These are phyloP conservation scores for Rubroboletus pulcherrimus DNA, from an alignment of 768 basidiomycete species.

Conservation along the genomic window DNA sequence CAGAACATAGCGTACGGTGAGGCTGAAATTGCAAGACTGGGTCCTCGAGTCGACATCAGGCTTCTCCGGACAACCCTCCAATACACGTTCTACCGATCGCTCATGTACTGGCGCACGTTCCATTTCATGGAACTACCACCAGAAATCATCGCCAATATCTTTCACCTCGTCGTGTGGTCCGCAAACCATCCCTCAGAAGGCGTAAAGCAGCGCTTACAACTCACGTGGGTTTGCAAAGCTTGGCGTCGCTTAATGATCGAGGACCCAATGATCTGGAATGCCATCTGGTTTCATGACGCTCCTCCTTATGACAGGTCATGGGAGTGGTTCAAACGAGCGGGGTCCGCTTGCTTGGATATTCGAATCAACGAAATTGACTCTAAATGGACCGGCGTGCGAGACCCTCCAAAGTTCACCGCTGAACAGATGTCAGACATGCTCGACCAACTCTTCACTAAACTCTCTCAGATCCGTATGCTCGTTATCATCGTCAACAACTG, in stretches of 20 bases:
- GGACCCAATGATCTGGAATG: conserved; percentile 58
- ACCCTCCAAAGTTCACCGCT: conserved; percentile 35
- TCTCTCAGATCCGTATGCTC: conserved; percentile 57
- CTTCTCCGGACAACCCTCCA: conserved; percentile 18
- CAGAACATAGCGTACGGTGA: conserved; percentile 17
- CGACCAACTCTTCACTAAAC: conserved; percentile 46
- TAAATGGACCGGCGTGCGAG: conserved; percentile 22
- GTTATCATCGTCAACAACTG: conserved; percentile 55
- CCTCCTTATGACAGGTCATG: conserved; percentile 50
- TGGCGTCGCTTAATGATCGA: conserved; percentile 50
- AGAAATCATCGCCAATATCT: conserved; percentile 64
- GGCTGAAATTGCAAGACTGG: conserved; percentile 17
- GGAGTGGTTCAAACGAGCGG: conserved; percentile 56
- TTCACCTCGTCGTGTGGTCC: conserved; percentile 60
- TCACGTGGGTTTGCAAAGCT: conserved; percentile 57
- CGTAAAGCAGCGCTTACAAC: conserved; percentile 38
- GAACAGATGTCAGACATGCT: conserved; percentile 47
- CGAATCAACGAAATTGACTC: conserved; percentile 48
- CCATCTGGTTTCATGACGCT: conserved; percentile 57
- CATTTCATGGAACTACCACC: conserved; percentile 59
- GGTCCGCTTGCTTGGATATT: conserved; percentile 53
- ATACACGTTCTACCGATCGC: conserved; percentile 14
- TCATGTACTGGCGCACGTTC: conserved; percentile 43
- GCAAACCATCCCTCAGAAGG: conserved; percentile 33
- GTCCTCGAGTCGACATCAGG: conserved; percentile 12